Percentiles rank a stretch among this genome's conserved stretches.
These are phyloP conservation scores for Danielozyma ontarioensis DNA, from an alignment of 805 yeast species.

Conservation along the genomic window DNA sequence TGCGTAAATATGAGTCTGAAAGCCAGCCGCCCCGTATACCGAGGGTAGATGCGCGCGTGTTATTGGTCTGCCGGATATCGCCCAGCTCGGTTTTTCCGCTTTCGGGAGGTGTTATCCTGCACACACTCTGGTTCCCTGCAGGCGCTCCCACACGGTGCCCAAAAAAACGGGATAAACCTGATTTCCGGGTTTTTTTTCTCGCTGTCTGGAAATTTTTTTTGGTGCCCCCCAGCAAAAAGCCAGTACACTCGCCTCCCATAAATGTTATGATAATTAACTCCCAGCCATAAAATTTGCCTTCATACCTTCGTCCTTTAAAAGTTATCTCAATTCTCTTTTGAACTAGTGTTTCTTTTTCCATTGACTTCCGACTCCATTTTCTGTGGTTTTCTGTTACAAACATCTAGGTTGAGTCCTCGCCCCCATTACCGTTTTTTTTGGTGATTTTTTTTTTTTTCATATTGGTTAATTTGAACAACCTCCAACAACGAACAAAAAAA, in stretches of 20 bases:
- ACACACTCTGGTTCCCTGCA: not conserved
- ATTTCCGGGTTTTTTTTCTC: slow-evolving; percentile 12
- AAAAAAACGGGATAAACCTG: slow-evolving; percentile 13
- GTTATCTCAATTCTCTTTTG: not conserved
- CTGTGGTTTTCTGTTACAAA: not conserved
- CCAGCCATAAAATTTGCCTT: too few species aligned
- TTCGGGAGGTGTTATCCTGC: too few species aligned
- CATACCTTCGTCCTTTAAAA: too few species aligned
- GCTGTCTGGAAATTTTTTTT: slow-evolving; percentile 2
- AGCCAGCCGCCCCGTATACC: too few species aligned
- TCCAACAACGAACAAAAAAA: not conserved
- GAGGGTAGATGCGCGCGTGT: too few species aligned
- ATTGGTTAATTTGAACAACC: not conserved
- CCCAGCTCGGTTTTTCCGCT: too few species aligned
- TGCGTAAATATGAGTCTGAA: too few species aligned
- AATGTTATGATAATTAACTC: not conserved
- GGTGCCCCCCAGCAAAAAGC: not conserved
- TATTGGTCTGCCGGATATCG: too few species aligned
- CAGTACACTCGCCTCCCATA: not conserved
- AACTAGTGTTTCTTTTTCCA: not conserved
- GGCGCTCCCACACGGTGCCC: not conserved
- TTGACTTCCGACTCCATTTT: not conserved
- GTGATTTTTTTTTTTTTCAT: not conserved
- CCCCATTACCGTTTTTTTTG: not conserved
- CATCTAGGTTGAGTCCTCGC: not conserved